Percentiles rank a stretch among this genome's conserved stretches.
phyloP scores from a whole-genome alignment of 441 rosid species.

The Pelargonium citronellum region DNA sequence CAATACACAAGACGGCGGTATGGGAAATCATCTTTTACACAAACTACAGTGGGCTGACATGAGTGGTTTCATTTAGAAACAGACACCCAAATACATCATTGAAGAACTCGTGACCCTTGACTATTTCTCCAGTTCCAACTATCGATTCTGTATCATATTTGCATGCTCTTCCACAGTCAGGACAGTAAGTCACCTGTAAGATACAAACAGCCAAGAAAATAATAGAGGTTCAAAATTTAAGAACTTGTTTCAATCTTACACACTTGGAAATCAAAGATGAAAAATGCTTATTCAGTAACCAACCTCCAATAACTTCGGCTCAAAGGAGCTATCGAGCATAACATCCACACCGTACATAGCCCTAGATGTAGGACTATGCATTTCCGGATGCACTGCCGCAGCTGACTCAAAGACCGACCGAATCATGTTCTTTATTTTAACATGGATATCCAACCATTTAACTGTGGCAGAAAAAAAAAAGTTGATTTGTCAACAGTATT shows the following conservation, averaged over 20 bases:
- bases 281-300: constrained; percentile 22
- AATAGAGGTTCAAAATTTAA: background rate
- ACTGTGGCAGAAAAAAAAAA: constrained; percentile 35
- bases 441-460: constrained; percentile 70
- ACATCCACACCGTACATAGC: constrained; percentile 89
- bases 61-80: constrained; percentile 56
- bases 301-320: constrained; percentile 88
- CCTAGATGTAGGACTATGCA: constrained; percentile 71
- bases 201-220: background rate
- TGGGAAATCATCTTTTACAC: too few relatives aligned
- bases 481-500: background rate
- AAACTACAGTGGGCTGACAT: constrained; percentile 49
- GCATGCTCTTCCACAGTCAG: constrained; percentile 89
- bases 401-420: constrained; percentile 74
- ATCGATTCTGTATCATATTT: constrained; percentile 53
- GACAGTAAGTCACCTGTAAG: constrained; percentile 81
- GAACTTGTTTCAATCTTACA: background rate
- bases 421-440: constrained; percentile 53
- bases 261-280: background rate
- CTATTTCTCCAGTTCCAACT: constrained; percentile 32
- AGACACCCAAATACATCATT: constrained; percentile 78
- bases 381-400: constrained; percentile 71
- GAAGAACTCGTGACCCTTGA: constrained; percentile 62
- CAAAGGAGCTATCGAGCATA: constrained; percentile 70
- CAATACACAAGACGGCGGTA: background rate